Percentiles rank a stretch among this genome's conserved stretches.
Conservation (phyloP, 2,329 filamentous ascomycete species). For the Xylaria sp. region DNA sequence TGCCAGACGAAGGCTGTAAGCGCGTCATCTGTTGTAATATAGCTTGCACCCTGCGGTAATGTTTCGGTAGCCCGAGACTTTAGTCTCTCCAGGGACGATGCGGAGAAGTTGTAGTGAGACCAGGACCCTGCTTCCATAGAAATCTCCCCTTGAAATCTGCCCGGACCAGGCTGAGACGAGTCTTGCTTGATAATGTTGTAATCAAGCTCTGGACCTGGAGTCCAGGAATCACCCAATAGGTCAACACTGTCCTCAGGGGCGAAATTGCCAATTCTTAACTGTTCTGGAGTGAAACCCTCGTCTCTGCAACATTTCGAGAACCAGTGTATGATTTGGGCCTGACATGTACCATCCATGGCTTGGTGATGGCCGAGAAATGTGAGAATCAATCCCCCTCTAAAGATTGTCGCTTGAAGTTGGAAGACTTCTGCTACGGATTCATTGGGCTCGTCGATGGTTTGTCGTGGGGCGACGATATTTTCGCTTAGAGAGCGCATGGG, state of each 20-base stretch:
- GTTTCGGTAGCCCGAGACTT: background rate
- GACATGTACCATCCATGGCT: conserved; percentile 58
- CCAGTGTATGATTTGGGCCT: conserved; percentile 55
- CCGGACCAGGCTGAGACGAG: conserved; percentile 10
- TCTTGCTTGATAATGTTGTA: conserved; percentile 25
- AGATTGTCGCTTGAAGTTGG: conserved; percentile 57
- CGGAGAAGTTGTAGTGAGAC: conserved; percentile 4
- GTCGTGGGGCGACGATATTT: conserved; percentile 52
- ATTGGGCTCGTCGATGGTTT: conserved; percentile 42
- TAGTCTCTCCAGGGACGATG: background rate
- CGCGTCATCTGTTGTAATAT: conserved; percentile 65
- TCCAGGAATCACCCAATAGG: conserved; percentile 17
- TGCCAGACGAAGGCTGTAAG: conserved; percentile 64
- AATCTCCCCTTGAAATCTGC: background rate
- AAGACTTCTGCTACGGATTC: conserved; percentile 48
- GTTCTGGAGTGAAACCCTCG: conserved; percentile 17
- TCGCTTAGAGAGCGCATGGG: conserved; percentile 40
- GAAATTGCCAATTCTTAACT: conserved; percentile 37
- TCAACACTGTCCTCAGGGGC: conserved; percentile 30
- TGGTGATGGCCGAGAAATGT: conserved; percentile 57
- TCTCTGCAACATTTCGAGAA: conserved; percentile 55
- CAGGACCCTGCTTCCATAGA: background rate
- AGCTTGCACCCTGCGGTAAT: conserved; percentile 41
- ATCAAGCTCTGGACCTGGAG: conserved; percentile 17
- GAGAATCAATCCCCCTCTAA: conserved; percentile 57